Percentiles rank a stretch among this genome's conserved stretches.
Conservation (phyloP, 805 yeast species). For the Komagataella kurtzmanii region DNA sequence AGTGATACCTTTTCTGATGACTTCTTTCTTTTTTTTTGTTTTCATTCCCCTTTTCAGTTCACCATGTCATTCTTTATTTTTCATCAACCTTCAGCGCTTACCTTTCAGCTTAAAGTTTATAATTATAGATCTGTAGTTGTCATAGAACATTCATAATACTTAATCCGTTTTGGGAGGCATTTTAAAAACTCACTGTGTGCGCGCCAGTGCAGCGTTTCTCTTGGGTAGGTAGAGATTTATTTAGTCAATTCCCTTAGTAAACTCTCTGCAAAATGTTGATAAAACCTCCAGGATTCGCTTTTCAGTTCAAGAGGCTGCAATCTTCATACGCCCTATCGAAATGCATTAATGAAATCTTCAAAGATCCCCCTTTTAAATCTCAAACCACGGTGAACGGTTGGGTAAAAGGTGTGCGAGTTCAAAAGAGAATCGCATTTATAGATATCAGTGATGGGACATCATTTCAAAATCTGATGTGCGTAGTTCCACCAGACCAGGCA, state of each 20-base stretch:
- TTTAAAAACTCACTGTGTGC: background rate
- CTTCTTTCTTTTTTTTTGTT: background rate
- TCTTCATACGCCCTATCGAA: constrained; percentile 8
- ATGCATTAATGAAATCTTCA: constrained; percentile 16
- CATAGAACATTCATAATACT: background rate
- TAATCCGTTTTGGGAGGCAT: background rate
- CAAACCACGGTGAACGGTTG: constrained; percentile 49
- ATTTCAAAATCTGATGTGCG: constrained; percentile 38
- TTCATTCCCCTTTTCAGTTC: background rate
- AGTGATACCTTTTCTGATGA: background rate
- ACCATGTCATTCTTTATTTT: background rate
- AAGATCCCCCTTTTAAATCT: constrained; percentile 18
- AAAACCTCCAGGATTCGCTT: background rate
- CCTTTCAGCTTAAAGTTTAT: background rate
- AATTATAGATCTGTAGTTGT: constrained; percentile 2
- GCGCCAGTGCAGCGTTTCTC: background rate
- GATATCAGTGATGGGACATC: constrained; percentile 74
- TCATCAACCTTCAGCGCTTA: constrained; percentile 2
- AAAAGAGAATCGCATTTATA: constrained; percentile 69
- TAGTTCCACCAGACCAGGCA: constrained; percentile 26
- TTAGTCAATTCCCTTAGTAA: no score
- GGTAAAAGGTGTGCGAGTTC: constrained; percentile 56
- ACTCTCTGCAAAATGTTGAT: background rate
- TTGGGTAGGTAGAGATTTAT: background rate
- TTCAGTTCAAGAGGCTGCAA: background rate